A percentile compares a stretch with the other conserved stretches of the same genome.
Conservation (phyloP, 148 eudicot species). For the Silene uniflora region DNA sequence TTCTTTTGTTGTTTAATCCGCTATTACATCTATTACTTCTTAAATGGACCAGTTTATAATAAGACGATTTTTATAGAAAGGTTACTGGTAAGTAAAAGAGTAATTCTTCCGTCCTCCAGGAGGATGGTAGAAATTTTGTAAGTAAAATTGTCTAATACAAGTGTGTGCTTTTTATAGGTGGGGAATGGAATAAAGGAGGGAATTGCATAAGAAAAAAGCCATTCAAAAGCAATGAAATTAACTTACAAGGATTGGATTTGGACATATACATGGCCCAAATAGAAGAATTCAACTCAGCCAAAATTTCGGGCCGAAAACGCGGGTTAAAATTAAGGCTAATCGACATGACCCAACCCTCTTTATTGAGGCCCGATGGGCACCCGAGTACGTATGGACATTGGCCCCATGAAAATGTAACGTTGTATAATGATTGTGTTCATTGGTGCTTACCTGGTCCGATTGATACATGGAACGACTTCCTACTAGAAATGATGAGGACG, state of each 20-base stretch:
- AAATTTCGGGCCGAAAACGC: slow-evolving; percentile 29
- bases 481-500: slow-evolving; percentile 44
- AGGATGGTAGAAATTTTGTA: too few relatives aligned
- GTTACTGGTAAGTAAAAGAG: too few relatives aligned
- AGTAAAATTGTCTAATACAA: neutral
- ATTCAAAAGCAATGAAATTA: slow-evolving; percentile 41
- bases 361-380: slow-evolving; percentile 60
- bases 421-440: slow-evolving; percentile 25
- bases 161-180: slow-evolving; percentile 45
- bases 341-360: slow-evolving; percentile 39
- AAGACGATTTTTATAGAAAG: too few relatives aligned
- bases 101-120: too few relatives aligned
- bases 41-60: neutral
- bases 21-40: too few relatives aligned
- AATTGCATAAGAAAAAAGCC: slow-evolving; percentile 55
- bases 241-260: slow-evolving; percentile 36
- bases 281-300: slow-evolving; percentile 40
- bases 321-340: slow-evolving; percentile 33
- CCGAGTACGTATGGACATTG: slow-evolving; percentile 54
- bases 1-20: too few relatives aligned
- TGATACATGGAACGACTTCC: slow-evolving; percentile 51
- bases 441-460: slow-evolving; percentile 70
- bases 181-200: slow-evolving; percentile 62
- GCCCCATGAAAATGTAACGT: slow-evolving; percentile 37
- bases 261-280: slow-evolving; percentile 46